Conservation (phyloP, 2,329 filamentous ascomycete genomes). For the Microthyrium microscopicum region DNA sequence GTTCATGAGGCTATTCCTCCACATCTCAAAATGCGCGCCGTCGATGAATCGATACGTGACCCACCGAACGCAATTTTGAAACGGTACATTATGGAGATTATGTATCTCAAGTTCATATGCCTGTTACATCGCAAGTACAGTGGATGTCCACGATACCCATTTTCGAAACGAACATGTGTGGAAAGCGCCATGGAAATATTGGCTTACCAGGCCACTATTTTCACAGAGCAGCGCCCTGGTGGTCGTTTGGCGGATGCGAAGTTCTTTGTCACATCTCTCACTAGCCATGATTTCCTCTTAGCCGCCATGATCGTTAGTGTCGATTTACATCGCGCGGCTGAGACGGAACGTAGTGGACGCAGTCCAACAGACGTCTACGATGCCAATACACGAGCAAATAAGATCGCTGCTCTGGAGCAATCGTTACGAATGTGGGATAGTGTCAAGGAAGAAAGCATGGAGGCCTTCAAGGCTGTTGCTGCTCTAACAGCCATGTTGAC, state of each 20-base stretch:
- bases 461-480: slow-evolving; percentile 73
- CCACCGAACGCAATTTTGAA: slow-evolving; percentile 56
- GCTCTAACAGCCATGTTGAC: slow-evolving; percentile 72
- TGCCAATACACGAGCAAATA: slow-evolving; percentile 44
- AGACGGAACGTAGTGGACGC: slow-evolving; percentile 23
- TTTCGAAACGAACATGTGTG: slow-evolving; percentile 69
- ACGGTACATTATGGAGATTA: slow-evolving; percentile 64
- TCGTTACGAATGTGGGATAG: slow-evolving; percentile 68
- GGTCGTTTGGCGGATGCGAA: slow-evolving; percentile 57
- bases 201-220: slow-evolving; percentile 56
- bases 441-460: slow-evolving; percentile 61
- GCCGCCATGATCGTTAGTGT: slow-evolving; percentile 72
- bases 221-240: slow-evolving; percentile 55
- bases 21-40: slow-evolving; percentile 57
- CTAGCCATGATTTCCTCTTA: slow-evolving; percentile 70
- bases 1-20: slow-evolving; percentile 53
- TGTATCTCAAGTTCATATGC: slow-evolving; percentile 80
- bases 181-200: slow-evolving; percentile 75
- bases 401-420: slow-evolving; percentile 57
- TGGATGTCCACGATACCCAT: slow-evolving; percentile 64
- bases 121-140: slow-evolving; percentile 80
- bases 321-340: slow-evolving; percentile 57
- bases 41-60: slow-evolving; percentile 60
- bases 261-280: slow-evolving; percentile 65
- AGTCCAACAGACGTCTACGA: slow-evolving; percentile 22